Base-by-base conservation (phyloP, 495 filamentous ascomycete species). In the Amniculicola lignicola region DNA sequence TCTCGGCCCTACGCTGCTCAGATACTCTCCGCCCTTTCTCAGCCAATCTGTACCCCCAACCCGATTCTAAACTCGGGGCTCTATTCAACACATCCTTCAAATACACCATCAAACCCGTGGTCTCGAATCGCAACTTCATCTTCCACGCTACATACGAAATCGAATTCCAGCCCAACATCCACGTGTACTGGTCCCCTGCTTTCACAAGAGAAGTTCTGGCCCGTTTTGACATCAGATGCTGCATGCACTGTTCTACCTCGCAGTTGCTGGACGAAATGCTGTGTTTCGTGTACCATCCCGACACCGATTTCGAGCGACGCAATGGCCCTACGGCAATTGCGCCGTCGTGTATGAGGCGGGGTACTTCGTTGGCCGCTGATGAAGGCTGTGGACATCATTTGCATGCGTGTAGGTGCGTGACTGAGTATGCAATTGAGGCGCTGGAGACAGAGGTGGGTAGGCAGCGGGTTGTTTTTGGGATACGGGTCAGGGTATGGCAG, bases 211-310 rank as follows among this genome's bases (percentile, higher is more conserved):
- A 35, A 1, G 9, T 42, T 18, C 29, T 54, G 16, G 2, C 6
- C 25, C 10, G 24, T 28, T 54, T 54, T 28, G 51, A 54, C 18
- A 36, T 54, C 3, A 9, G 51, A 22, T 54, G 51, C 29, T 54
- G 51, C 28, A 6, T 54, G 18, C 51, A 54, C 21, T 54, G 51
- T 21, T 54, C 51, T 2, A 54, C 51, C 2, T 18, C 15, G 1
- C 19, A 45, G 6, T 45, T 54, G 51, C 1, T 27, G 7, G 51
- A 54, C 14, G 51, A 54, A 16, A 45, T 54, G 24, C 12, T 46
- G 4, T 54, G 39, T 16, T 35, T 22, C 18, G 22, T 54, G 10
- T 44, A 21, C 14, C 41, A 54, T 38, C 4, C 18, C 3, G 15
- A 1, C 3, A n/a, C n/a, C n/a, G n/a, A n/a, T n/a, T n/a, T n/a